Percentiles rank a stretch among this genome's conserved stretches.
These are phyloP conservation scores for Zalaria obscura DNA, from an alignment of 2,329 filamentous ascomycete species.

Conservation along the genomic window DNA sequence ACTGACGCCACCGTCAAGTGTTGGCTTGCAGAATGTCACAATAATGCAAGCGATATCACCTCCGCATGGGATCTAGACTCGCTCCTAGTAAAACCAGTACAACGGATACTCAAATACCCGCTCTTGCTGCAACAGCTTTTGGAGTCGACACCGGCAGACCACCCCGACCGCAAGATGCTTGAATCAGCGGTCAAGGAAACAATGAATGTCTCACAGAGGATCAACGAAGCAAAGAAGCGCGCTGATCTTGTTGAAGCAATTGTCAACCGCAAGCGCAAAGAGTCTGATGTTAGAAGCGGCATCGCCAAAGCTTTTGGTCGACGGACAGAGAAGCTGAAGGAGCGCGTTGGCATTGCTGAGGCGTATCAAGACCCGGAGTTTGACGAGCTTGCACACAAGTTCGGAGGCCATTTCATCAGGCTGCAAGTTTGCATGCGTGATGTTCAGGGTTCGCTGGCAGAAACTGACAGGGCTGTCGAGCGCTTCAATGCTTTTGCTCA, in stretches of 20 bases:
- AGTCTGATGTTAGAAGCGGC: conserved; percentile 73
- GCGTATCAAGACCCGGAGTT: conserved; percentile 71
- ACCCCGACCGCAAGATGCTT: conserved; percentile 63
- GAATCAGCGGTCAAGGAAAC: conserved; percentile 59
- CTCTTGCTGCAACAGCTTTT: conserved; percentile 70
- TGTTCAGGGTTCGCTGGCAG: conserved; percentile 82
- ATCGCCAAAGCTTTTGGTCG: conserved; percentile 83
- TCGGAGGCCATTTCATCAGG: conserved; percentile 82
- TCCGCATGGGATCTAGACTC: conserved; percentile 91
- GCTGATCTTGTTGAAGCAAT: conserved; percentile 86
- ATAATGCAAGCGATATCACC: conserved; percentile 83
- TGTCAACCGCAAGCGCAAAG: conserved; percentile 71
- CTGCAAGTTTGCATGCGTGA: conserved; percentile 86
- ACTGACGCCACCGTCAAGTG: conserved; percentile 49
- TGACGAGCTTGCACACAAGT: conserved; percentile 67
- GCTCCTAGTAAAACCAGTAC: conserved; percentile 91
- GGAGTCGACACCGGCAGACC: conserved; percentile 63
- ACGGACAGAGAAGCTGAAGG: conserved; percentile 72
- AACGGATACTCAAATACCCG: conserved; percentile 87
- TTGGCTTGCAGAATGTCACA: conserved; percentile 87
- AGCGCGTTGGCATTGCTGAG: conserved; percentile 48
- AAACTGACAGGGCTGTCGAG: conserved; percentile 64
- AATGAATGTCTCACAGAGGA: conserved; percentile 47
- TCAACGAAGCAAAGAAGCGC: conserved; percentile 92
- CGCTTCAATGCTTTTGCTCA: conserved; percentile 68